A percentile compares a stretch with the other conserved stretches of the same genome.
phyloP scores from a whole-genome alignment of 768 basidiomycete species.

The Galerina sulciceps region DNA sequence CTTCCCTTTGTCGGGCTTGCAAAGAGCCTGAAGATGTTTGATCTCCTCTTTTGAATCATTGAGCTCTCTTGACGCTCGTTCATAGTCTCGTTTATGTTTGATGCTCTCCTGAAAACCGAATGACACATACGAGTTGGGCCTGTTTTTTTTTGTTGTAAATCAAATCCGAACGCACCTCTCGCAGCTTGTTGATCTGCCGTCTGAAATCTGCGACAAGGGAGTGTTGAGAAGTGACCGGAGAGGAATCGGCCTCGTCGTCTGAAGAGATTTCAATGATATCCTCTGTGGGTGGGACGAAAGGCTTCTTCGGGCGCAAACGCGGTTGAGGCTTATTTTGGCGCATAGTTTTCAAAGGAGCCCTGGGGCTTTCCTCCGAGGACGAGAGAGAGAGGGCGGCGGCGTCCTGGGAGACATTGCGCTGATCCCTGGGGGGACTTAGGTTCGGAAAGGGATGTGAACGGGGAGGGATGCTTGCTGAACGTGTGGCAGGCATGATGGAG shows the following conservation, averaged over 20 bases:
- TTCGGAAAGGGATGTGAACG: slow-evolving; percentile 18
- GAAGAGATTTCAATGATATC: slow-evolving; percentile 64
- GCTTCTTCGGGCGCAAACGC: slow-evolving; percentile 17
- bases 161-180: slow-evolving; percentile 39
- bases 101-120: slow-evolving; percentile 32
- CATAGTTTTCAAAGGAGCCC: not conserved
- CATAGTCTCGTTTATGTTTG: slow-evolving; percentile 33
- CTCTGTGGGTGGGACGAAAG: slow-evolving; percentile 3
- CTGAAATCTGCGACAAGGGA: slow-evolving; percentile 37
- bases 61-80: slow-evolving; percentile 22
- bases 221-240: slow-evolving; percentile 15
- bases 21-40: slow-evolving; percentile 26
- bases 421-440: slow-evolving; percentile 13
- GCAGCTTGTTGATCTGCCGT: slow-evolving; percentile 44
- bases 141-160: not conserved
- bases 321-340: slow-evolving; percentile 19
- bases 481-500: slow-evolving; percentile 33
- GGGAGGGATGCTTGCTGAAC: slow-evolving; percentile 22
- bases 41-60: slow-evolving; percentile 28
- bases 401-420: no score
- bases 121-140: not conserved
- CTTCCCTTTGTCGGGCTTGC: slow-evolving; percentile 31
- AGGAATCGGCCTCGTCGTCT: slow-evolving; percentile 46
- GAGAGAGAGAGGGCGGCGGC: slow-evolving; percentile 32
- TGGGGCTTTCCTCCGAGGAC: slow-evolving; percentile 33